Evolutionary conservation across 352 stramenopile genomes (phyloP).

Genomic region (Phytophthora sp.): DNA sequence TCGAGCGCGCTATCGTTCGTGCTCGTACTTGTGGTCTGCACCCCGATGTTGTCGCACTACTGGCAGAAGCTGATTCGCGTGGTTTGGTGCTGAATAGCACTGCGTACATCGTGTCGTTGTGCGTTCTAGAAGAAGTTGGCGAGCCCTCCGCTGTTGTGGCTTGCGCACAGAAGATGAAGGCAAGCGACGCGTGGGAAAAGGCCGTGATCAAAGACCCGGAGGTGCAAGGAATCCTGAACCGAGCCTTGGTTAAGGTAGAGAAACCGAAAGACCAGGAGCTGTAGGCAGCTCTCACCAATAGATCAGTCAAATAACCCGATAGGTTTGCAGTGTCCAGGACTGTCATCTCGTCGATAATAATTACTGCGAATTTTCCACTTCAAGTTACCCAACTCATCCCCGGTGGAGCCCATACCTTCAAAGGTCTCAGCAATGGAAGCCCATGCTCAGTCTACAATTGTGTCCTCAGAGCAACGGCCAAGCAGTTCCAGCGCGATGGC

Average conservation of each 20-base stretch:
- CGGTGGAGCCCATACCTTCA: neutral
- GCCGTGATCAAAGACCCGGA: conserved; percentile 45
- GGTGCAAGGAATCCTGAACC: conserved; percentile 40
- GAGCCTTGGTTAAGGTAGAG: conserved; percentile 25
- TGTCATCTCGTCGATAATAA: conserved; percentile 6
- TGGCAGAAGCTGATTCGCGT: conserved; percentile 44
- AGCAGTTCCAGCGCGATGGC: conserved; percentile 11
- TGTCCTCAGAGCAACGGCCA: neutral
- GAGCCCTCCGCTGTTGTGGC: conserved; percentile 37
- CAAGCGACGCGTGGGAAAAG: conserved; percentile 33
- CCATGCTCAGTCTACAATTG: conserved; percentile 21
- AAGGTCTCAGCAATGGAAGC: conserved; percentile 18
- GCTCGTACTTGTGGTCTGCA: conserved; percentile 49
- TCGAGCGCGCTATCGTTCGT: conserved; percentile 59
- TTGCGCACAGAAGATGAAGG: conserved; percentile 43
- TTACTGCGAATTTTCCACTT: conserved; percentile 29
- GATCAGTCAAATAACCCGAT: conserved; percentile 15
- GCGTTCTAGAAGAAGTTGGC: conserved; percentile 42
- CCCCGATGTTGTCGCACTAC: conserved; percentile 52
- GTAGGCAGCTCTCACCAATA: conserved; percentile 17
- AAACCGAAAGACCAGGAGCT: conserved; percentile 6
- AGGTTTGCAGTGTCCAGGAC: too few species aligned
- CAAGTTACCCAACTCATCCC: conserved; percentile 27
- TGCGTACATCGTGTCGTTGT: conserved; percentile 56
- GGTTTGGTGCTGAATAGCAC: conserved; percentile 46